Evolutionary conservation across 805 yeast genomes (phyloP), one percentile per base, ranked within the genome.

Genomic region (Spathaspora gorwiae): DNA sequence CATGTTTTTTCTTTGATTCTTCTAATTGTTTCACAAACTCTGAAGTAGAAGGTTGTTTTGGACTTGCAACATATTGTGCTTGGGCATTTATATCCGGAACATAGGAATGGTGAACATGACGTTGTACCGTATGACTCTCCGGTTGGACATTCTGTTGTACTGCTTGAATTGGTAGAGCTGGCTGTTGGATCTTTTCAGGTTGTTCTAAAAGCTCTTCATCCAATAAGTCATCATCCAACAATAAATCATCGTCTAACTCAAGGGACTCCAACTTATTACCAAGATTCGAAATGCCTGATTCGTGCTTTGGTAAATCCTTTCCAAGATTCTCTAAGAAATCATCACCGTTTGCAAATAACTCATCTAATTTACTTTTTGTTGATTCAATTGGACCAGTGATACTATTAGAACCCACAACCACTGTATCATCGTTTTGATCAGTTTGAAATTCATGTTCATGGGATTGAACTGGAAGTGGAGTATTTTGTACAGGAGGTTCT

Each of bases 1-100:
- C 88, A n/a, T 83, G 76, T 57, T 80, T 82, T 54, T 76, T 75
- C 60, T 82, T 81, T 35, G 68, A 68, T n/a, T 62, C 64, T 43
- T 68, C 70, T 13, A 79, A 56, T 39, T 69, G 67, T 45, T 54
- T 49, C 5, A 39, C 47, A 37, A 52, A 51, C 7, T 54, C 49
- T n/a, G 40, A 12, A 14, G 27, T 29, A 30, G 12, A 26, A 14
- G 13, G 43, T 29, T 11, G 40, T 10, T 15, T 15, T 41, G 13
- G 38, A 34, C 13, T 36, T 36, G 26, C 41, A 9, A 37, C 31
- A 34, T 37, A 34, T 5, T 34, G 13, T 32, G 36, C 30, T 40
- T 11, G 37, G 15, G 37, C 39, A 47, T 19, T 45, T 33, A 32
- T 29, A 34, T 29, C 32, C 2, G 52, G 47, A 9, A 19, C 14